Percentiles rank a stretch among this genome's conserved stretches.
Evolutionary conservation across 495 filamentous ascomycete species (phyloP).

Genomic region (Trichocladium uniseriatum): DNA sequence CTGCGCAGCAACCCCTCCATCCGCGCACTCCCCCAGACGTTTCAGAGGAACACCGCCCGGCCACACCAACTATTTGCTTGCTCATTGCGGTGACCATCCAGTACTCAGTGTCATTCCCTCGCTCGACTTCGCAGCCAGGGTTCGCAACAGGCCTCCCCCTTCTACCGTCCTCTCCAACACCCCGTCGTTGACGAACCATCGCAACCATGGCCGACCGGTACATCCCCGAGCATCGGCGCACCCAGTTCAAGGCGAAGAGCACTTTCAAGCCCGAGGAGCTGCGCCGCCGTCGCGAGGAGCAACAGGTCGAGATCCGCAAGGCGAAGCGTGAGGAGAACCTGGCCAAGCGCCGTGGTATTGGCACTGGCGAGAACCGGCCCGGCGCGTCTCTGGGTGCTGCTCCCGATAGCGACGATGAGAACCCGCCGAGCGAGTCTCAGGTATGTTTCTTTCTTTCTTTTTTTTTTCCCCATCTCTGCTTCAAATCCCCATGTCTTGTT

Average conservation of each 20-base stretch:
- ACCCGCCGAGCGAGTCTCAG: constrained; percentile 87
- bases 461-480: not conserved
- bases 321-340: constrained; percentile 97
- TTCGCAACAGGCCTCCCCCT: constrained; percentile 9
- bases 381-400: constrained; percentile 79
- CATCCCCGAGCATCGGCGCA: constrained; percentile 98
- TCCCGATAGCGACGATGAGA: constrained; percentile 95
- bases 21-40: constrained; percentile 52
- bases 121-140: not conserved
- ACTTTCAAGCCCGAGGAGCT: constrained; percentile 99
- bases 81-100: not conserved
- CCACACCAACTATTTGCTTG: constrained; percentile 34
- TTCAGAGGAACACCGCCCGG: constrained; percentile 43
- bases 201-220: constrained; percentile 91
- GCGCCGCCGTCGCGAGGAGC: constrained; percentile 94
- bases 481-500: constrained; percentile 2
- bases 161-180: constrained; percentile 26
- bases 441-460: constrained; percentile 49
- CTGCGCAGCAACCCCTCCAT: constrained; percentile 12
- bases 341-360: constrained; percentile 93
- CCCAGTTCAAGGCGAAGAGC: constrained; percentile 96
- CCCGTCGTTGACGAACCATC: constrained; percentile 19
- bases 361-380: constrained; percentile 65
- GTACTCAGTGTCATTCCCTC: not conserved
- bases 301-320: constrained; percentile 97